Base-by-base conservation (phyloP, 1,139 yeast genomes). In the Scheffersomyces quercinus region DNA sequence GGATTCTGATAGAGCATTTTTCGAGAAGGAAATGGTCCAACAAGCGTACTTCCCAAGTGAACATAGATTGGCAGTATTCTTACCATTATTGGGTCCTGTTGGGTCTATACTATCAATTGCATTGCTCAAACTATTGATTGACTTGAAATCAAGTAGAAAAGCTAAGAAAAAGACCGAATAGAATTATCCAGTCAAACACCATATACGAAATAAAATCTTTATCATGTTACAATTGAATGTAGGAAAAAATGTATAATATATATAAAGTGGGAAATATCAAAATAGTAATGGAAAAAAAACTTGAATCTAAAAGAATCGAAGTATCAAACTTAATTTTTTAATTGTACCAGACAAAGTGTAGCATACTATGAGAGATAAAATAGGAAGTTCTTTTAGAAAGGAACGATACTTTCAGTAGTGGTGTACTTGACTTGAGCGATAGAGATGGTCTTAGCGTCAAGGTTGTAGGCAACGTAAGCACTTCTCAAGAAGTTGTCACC, bases 41-140 rank as follows among this genome's bases (percentile, higher is more conserved):
- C 97, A 91, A 59, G 88, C 87, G 39, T 90, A 87, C 58, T 90
- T 91, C 72, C 98, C 98, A 0, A 91, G 88, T 52, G 97, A 91
- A 59, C 98, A 93, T 61, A 90, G 89, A 60, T 72, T 91, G 57
- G 98, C 98, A 0, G 96, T 93, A 0, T 93, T 90, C 52, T 72
- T 89, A 55, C 99, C 98, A 0, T 68, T 93, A 42, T 64, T 90
- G 32, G 98, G 97, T 0, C 99, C 99, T 0, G 69, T 90, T 24
- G 68, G 79, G 1, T 79, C 93, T 14, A 91, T 93, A n/a, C 62
- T 85, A 15, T 36, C 76, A 1, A 62, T 88, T 54, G 90, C 91
- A 0, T 51, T 79, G 1, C 39, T 83, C 37, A 70, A 64, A 50
- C 52, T 64, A 28, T 26, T 67, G 10, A 55, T 53, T 40, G 68